Evolutionary conservation across 176 grass and related monocot genomes (phyloP).

Genomic region (Oryza australiensis): DNA sequence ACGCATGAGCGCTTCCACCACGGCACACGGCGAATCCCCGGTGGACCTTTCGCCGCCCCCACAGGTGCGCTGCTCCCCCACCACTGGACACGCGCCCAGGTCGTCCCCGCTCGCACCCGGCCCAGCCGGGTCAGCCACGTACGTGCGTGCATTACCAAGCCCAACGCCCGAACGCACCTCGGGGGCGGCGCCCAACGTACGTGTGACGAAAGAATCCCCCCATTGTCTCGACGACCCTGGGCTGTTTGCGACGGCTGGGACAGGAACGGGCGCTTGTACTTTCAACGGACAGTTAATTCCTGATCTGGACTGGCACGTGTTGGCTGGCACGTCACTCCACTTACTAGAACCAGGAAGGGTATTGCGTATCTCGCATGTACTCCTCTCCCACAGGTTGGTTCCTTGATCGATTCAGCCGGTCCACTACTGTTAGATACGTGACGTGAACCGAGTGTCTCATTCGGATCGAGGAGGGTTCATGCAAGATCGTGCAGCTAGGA

Average conservation of each 20-base stretch:
- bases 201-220: slow-evolving; percentile 27
- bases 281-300: not conserved
- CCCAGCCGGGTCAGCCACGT: not conserved
- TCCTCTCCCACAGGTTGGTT: not conserved
- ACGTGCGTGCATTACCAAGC: not conserved
- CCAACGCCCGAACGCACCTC: not conserved
- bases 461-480: not conserved
- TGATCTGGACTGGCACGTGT: not conserved
- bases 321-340: slow-evolving; percentile 29
- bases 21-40: not conserved
- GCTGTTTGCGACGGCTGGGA: not conserved
- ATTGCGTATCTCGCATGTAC: not conserved
- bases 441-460: not conserved
- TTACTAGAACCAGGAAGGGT: not conserved
- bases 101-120: not conserved
- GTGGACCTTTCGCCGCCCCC: slow-evolving; percentile 26
- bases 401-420: not conserved
- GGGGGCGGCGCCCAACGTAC: too few species aligned
- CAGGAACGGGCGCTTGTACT: not conserved
- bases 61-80: slow-evolving; percentile 36
- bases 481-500: not conserved
- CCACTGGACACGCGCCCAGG: slow-evolving; percentile 46
- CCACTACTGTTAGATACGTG: slow-evolving; percentile 17
- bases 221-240: not conserved
- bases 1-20: not conserved